Conservation (phyloP, 352 stramenopile genomes). For the Globisporangium paddicum region DNA sequence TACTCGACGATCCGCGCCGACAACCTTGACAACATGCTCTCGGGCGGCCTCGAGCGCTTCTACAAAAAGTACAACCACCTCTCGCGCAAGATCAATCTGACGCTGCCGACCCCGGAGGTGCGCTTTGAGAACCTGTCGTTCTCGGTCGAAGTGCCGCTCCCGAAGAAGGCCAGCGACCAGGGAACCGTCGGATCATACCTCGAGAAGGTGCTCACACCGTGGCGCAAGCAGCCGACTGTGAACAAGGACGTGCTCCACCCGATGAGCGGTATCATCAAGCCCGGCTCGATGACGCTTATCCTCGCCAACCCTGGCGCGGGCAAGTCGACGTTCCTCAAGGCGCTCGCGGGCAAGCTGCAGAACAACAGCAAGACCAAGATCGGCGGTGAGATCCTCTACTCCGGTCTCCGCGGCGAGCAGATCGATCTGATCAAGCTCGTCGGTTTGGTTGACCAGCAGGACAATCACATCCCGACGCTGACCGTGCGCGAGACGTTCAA, state of each 20-base stretch:
- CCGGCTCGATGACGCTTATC: constrained; percentile 48
- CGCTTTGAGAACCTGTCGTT: constrained; percentile 78
- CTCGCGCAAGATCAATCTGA: constrained; percentile 61
- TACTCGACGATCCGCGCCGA: constrained; percentile 62
- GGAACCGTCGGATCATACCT: constrained; percentile 56
- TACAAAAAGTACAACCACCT: constrained; percentile 83
- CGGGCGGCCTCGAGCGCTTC: constrained; percentile 65
- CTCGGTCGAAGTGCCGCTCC: constrained; percentile 42
- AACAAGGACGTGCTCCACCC: constrained; percentile 31
- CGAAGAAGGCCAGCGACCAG: constrained; percentile 29
- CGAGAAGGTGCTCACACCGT: constrained; percentile 34
- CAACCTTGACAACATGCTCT: constrained; percentile 66
- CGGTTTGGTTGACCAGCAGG: constrained; percentile 44
- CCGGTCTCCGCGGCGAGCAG: constrained; percentile 39
- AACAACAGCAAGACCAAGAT: constrained; percentile 49
- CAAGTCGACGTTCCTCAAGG: constrained; percentile 80
- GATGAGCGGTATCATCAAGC: constrained; percentile 77
- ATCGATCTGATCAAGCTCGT: constrained; percentile 77
- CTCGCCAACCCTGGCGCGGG: constrained; percentile 65
- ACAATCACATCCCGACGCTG: constrained; percentile 77
- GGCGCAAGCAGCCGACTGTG: constrained; percentile 34
- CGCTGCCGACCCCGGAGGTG: constrained; percentile 57
- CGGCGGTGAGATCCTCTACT: constrained; percentile 65
- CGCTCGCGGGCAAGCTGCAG: constrained; percentile 60
- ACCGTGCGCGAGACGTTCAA: constrained; percentile 93